These are phyloP conservation scores for Cladophialophora immunda DNA, from an alignment of 2,329 filamentous ascomycete genomes.

Conservation along the genomic window DNA sequence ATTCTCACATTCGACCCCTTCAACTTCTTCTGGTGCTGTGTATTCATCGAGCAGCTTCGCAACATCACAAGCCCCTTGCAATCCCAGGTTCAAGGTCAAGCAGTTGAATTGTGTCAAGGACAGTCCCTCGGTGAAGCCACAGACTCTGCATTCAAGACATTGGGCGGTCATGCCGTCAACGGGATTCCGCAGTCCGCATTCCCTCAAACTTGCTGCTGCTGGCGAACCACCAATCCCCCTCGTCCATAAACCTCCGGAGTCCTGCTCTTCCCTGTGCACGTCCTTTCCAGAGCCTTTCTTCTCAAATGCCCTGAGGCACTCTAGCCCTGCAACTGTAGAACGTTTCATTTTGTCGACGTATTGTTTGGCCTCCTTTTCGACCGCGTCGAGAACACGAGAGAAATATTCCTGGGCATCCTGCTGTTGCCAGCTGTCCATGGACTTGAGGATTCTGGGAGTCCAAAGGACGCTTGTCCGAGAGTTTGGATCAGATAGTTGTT, in stretches of 20 bases:
- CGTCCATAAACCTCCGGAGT: not conserved
- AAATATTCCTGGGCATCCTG: slow-evolving; percentile 99
- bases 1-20: slow-evolving; percentile 88
- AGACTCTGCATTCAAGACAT: slow-evolving; percentile 84
- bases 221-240: not conserved
- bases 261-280: not conserved
- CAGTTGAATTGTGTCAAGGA: slow-evolving; percentile 95
- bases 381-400: slow-evolving; percentile 83
- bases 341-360: slow-evolving; percentile 25
- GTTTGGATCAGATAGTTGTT: slow-evolving; percentile 70
- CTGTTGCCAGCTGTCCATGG: slow-evolving; percentile 93
- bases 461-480: slow-evolving; percentile 66
- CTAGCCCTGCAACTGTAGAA: slow-evolving; percentile 32
- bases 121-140: slow-evolving; percentile 86
- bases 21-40: slow-evolving; percentile 82
- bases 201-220: slow-evolving; percentile 18
- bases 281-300: not conserved
- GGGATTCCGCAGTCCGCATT: slow-evolving; percentile 69
- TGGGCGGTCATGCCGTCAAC: slow-evolving; percentile 89
- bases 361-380: slow-evolving; percentile 77
- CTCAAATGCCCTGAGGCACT: slow-evolving; percentile 26
- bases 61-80: slow-evolving; percentile 72
- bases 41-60: slow-evolving; percentile 84
- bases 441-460: slow-evolving; percentile 83
- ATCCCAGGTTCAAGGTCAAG: slow-evolving; percentile 82